Conservation (phyloP, 352 stramenopile genomes). For the Plasmopara halstedii region DNA sequence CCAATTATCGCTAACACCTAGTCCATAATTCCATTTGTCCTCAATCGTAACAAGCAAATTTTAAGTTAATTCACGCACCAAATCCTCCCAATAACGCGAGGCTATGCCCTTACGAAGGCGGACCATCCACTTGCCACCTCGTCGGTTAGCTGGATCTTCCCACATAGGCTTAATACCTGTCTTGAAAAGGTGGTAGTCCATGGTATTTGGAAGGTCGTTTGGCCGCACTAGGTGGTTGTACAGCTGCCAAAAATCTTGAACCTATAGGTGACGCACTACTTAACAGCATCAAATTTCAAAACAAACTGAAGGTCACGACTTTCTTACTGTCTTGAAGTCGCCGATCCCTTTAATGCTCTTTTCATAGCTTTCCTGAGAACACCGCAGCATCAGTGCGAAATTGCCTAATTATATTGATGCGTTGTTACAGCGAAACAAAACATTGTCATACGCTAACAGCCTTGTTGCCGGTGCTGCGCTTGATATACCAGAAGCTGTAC, state of each 20-base stretch:
- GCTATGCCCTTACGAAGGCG: slow-evolving; percentile 88
- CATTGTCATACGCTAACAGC: slow-evolving; percentile 37
- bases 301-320: neutral
- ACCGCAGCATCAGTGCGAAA: slow-evolving; percentile 2
- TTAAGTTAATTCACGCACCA: slow-evolving; percentile 36
- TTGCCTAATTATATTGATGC: neutral
- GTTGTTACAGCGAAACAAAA: slow-evolving; percentile 1
- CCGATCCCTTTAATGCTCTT: slow-evolving; percentile 91
- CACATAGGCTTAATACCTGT: slow-evolving; percentile 92
- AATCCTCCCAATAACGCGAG: slow-evolving; percentile 89
- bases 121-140: slow-evolving; percentile 91
- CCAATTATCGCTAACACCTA: slow-evolving; percentile 88
- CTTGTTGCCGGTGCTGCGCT: slow-evolving; percentile 78
- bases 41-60: neutral
- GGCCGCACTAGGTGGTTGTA: slow-evolving; percentile 91
- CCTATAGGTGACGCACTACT: slow-evolving; percentile 17
- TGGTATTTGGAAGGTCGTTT: slow-evolving; percentile 85
- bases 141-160: slow-evolving; percentile 88
- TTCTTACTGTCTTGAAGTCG: slow-evolving; percentile 84
- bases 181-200: slow-evolving; percentile 92
- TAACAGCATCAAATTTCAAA: slow-evolving; percentile 1
- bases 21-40: slow-evolving; percentile 1
- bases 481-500: slow-evolving; percentile 89
- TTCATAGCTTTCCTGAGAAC: slow-evolving; percentile 83
- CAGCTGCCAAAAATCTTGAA: slow-evolving; percentile 90